These are phyloP conservation scores for Pterocarpus macrocarpus DNA, from an alignment of 306 rosid species.

Conservation along the genomic window DNA sequence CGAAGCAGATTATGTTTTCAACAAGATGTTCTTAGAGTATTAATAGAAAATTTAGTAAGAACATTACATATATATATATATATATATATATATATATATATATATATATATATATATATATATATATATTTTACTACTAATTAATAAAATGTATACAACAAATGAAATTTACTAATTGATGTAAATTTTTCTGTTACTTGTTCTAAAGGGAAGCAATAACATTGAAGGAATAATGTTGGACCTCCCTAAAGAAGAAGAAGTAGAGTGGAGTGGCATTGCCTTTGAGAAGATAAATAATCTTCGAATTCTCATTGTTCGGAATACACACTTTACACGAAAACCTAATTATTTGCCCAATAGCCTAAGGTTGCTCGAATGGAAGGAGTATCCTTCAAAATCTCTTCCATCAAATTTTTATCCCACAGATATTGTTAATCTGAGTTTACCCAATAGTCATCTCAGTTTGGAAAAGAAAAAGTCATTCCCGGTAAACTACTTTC, in stretches of 20 bases:
- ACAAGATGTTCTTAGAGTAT: too few relatives aligned
- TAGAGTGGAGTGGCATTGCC: neutral
- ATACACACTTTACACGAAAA: too few relatives aligned
- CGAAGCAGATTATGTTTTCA: too few relatives aligned
- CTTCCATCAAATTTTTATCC: neutral
- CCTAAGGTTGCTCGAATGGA: neutral
- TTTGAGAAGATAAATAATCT: slow-evolving; percentile 14
- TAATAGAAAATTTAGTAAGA: too few relatives aligned
- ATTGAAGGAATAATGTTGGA: slow-evolving; percentile 31
- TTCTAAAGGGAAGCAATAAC: neutral
- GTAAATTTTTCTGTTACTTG: neutral
- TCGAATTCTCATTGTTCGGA: neutral
- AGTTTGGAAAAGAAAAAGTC: neutral
- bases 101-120: too few relatives aligned
- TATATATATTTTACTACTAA: too few relatives aligned
- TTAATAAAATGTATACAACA: too few relatives aligned
- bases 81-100: too few relatives aligned
- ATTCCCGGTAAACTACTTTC: neutral
- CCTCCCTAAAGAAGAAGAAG: neutral
- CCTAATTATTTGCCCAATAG: slow-evolving; percentile 6
- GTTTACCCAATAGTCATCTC: neutral
- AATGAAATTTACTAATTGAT: too few relatives aligned
- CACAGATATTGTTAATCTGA: neutral
- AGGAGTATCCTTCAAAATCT: neutral
- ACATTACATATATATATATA: too few relatives aligned